These are phyloP conservation scores for Sonneratia alba DNA, from an alignment of 345 rosid genomes.

Conservation along the genomic window DNA sequence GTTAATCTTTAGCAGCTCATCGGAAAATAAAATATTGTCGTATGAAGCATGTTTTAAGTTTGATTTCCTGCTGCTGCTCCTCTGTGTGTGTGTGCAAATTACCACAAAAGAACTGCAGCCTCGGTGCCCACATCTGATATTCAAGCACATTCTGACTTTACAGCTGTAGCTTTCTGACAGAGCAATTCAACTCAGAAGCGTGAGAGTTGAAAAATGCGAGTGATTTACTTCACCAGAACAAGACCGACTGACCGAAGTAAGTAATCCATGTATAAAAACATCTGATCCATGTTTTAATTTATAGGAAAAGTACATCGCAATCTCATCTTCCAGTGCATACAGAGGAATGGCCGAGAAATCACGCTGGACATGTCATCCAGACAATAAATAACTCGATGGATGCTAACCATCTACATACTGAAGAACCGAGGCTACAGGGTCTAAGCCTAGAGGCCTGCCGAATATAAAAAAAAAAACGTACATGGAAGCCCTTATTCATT, in stretches of 20 bases:
- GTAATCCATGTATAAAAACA: neutral
- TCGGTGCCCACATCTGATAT: too few relatives aligned
- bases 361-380: neutral
- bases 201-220: too few relatives aligned
- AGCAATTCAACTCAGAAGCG: too few relatives aligned
- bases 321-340: neutral
- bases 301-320: neutral
- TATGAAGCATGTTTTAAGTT: too few relatives aligned
- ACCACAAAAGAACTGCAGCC: too few relatives aligned
- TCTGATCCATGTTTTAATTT: neutral
- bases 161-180: too few relatives aligned
- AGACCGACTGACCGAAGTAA: neutral
- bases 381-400: neutral
- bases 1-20: too few relatives aligned
- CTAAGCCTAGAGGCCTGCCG: neutral
- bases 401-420: neutral
- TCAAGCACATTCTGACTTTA: too few relatives aligned
- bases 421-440: neutral
- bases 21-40: too few relatives aligned
- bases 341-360: neutral
- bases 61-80: too few relatives aligned
- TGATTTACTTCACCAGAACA: too few relatives aligned
- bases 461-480: neutral
- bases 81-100: too few relatives aligned
- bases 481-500: neutral